A percentile compares a stretch with the other conserved stretches of the same genome.
These are phyloP conservation scores for Barnettozyma californica DNA, from an alignment of 805 yeast species.

Conservation along the genomic window DNA sequence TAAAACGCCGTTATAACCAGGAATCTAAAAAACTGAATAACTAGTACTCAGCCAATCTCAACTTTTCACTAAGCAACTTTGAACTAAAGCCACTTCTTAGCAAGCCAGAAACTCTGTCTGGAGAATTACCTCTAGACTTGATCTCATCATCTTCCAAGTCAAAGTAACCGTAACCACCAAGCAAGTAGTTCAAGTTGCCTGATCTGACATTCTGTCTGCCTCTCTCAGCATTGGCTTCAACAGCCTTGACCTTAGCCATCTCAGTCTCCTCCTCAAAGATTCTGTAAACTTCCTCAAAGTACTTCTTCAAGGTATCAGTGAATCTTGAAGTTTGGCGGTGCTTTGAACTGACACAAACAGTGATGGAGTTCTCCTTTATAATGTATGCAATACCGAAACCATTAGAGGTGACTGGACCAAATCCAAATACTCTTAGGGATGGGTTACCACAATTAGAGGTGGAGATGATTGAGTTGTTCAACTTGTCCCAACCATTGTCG, in stretches of 20 bases:
- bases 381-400: constrained; percentile 94
- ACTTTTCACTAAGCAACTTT: constrained; percentile 25
- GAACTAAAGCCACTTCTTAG: constrained; percentile 22
- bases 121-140: constrained; percentile 37
- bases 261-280: constrained; percentile 33
- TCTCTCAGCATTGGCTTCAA: constrained; percentile 16
- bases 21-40: background rate
- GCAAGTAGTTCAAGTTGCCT: constrained; percentile 34
- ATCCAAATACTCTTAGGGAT: constrained; percentile 79
- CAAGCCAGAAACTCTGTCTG: constrained; percentile 21
- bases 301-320: constrained; percentile 60
- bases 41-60: constrained; percentile 26
- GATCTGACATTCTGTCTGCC: constrained; percentile 28
- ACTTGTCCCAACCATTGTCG: constrained; percentile 82
- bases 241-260: constrained; percentile 10
- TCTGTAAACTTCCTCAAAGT: constrained; percentile 51
- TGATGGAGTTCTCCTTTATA: constrained; percentile 71
- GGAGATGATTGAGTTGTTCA: constrained; percentile 74
- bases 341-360: constrained; percentile 80
- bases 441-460: constrained; percentile 93
- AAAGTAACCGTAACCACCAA: constrained; percentile 88
- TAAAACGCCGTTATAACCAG: background rate
- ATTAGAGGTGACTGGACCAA: constrained; percentile 84
- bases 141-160: constrained; percentile 61
- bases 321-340: constrained; percentile 84